Evolutionary conservation across 495 filamentous ascomycete species (phyloP), one percentile per base, ranked within the genome.

Genomic region (Lepidopterella palustris): DNA sequence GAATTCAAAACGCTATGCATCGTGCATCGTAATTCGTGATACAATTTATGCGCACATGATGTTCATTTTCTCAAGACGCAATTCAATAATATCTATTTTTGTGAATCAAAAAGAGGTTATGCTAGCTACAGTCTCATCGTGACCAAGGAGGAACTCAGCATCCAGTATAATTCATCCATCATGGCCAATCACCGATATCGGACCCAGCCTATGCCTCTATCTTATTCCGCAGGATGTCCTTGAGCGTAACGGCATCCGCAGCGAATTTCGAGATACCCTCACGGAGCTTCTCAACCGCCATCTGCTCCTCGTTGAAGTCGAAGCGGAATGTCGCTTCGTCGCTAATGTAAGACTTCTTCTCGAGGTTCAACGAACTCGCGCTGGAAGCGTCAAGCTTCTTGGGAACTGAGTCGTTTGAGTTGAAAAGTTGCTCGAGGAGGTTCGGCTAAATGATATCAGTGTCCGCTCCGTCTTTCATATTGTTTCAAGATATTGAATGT

Each of bases 201-300:
- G 64, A 58, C 31, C 10, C 40, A 28, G 21, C 40, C 45, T 63
- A 67, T 45, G 64, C 56, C 59, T 68, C 59, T 24, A 97, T 82
- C 86, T 96, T 97, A 72, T 83, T 74, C 82, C 84, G 84, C 71
- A 99, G 82, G 66, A 95, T 91, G 57, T 83, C 83, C 85, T 97
- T 97, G 60, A 99, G 86, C 53, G 89, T 92, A 60, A 89, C 81
- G 53, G 93, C 92, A 74, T 97, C 93, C 59, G 92, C 95, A 29
- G 95, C 92, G 73, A 99, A 99, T 77, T 95, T 96, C 78, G 88
- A 92, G 81, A 99, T 99, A 79, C 93, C 93, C 78, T 97, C 92
- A 47, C 90, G 85, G 62, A 99, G 84, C 86, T 99, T 99, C 84
- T 97, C 92, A 61, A 95, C 90, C 55, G 89, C 93, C 93, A 99